These are phyloP conservation scores for Celoporthe dispersa DNA, from an alignment of 2,329 filamentous ascomycete genomes.

Conservation along the genomic window DNA sequence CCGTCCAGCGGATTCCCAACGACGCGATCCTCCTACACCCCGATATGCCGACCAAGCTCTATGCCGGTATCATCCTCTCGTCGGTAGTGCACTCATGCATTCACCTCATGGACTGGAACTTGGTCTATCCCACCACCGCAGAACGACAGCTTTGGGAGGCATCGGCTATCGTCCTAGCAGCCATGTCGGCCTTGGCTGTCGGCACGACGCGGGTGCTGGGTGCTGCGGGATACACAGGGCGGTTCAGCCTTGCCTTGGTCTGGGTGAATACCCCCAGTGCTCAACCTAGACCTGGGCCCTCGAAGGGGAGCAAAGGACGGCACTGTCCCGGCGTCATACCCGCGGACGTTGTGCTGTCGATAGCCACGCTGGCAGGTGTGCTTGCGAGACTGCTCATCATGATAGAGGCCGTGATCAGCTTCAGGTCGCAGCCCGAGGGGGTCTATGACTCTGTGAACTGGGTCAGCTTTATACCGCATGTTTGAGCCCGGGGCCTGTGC, in stretches of 20 bases:
- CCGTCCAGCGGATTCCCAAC: constrained; percentile 2
- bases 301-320: neutral
- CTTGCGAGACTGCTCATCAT: neutral
- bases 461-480: neutral
- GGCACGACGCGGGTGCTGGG: neutral
- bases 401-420: neutral
- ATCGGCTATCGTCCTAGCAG: neutral
- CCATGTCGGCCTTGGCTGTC: neutral
- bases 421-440: neutral
- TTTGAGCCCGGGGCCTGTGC: neutral
- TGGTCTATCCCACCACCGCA: neutral
- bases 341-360: neutral
- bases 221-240: neutral
- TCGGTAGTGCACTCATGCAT: constrained; percentile 1
- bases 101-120: constrained; percentile 9
- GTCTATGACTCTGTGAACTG: neutral
- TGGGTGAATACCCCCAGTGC: neutral
- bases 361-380: neutral
- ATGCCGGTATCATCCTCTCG: neutral
- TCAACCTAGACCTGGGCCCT: too few relatives aligned
- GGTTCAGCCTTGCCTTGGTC: neutral
- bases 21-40: neutral
- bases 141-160: neutral
- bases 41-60: neutral
- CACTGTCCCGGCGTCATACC: neutral